These are phyloP conservation scores for Hapsidospora chrysogenum DNA, from an alignment of 495 filamentous ascomycete genomes.

Conservation along the genomic window DNA sequence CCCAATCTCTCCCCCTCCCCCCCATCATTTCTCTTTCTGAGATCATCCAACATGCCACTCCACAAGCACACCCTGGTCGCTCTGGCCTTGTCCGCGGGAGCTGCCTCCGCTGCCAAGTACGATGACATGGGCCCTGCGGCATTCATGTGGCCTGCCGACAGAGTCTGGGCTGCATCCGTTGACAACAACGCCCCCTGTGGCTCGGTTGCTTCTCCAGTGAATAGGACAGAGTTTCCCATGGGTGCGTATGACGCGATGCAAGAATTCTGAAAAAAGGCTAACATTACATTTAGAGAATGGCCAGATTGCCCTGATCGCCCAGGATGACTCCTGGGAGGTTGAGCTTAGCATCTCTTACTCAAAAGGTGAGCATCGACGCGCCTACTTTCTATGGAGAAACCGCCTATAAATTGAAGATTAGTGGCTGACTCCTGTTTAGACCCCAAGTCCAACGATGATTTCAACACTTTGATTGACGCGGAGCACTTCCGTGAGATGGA, in stretches of 20 bases:
- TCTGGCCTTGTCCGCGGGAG: not conserved
- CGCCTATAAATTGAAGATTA: no score
- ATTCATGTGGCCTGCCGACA: slow-evolving; percentile 34
- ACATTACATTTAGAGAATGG: slow-evolving; percentile 5
- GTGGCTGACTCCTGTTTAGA: no score
- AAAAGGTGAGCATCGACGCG: not conserved
- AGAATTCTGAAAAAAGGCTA: slow-evolving; percentile 1
- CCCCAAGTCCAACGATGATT: slow-evolving; percentile 8
- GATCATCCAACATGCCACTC: no score
- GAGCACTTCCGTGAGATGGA: slow-evolving; percentile 19
- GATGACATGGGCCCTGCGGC: slow-evolving; percentile 22
- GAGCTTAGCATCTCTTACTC: slow-evolving; percentile 3
- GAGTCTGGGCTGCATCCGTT: slow-evolving; percentile 19
- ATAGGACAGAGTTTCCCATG: slow-evolving; percentile 25
- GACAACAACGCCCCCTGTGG: slow-evolving; percentile 33
- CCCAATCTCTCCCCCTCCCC: no score
- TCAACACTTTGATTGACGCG: slow-evolving; percentile 12
- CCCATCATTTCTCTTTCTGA: no score
- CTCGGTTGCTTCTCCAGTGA: slow-evolving; percentile 15
- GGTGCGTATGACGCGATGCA: slow-evolving; percentile 3
- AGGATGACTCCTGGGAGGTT: slow-evolving; percentile 3
- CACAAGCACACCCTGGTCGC: not conserved
- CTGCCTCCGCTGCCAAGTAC: not conserved
- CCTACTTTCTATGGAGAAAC: not conserved
- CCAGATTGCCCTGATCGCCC: slow-evolving; percentile 17